These are phyloP conservation scores for Ambrosia hybrid DNA, from an alignment of 140 eudicot species.

Conservation along the genomic window DNA sequence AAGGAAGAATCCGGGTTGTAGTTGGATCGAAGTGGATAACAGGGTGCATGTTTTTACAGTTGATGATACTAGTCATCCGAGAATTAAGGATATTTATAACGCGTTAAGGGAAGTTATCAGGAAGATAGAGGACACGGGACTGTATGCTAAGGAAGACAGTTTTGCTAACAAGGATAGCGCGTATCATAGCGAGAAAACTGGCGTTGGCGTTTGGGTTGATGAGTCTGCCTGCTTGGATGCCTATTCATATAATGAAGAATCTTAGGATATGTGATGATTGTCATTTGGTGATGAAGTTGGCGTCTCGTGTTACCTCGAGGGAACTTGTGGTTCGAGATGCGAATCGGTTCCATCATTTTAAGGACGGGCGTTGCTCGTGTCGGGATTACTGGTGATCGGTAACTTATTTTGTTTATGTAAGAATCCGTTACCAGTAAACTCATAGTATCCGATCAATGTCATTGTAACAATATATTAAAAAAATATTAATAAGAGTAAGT, in stretches of 20 bases:
- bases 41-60: conserved; percentile 50
- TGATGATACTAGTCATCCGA: conserved; percentile 49
- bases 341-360: conserved; percentile 43
- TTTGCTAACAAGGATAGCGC: conserved; percentile 14
- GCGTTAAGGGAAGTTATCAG: conserved; percentile 25
- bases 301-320: conserved; percentile 40
- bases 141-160: conserved; percentile 23
- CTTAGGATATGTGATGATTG: conserved; percentile 43
- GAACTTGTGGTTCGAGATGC: conserved; percentile 47
- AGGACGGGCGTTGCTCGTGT: conserved; percentile 41
- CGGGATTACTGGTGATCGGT: conserved; percentile 48
- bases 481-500: too few species aligned
- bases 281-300: conserved; percentile 42
- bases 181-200: conserved; percentile 44
- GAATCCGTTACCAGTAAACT: background rate
- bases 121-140: conserved; percentile 37
- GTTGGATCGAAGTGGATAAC: conserved; percentile 52
- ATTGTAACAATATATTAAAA: too few species aligned
- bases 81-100: conserved; percentile 34
- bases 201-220: conserved; percentile 46
- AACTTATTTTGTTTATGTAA: background rate
- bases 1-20: conserved; percentile 49
- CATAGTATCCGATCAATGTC: too few species aligned
- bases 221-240: conserved; percentile 50
- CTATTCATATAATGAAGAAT: conserved; percentile 41